Conservation (phyloP, 805 yeast genomes). For the Priceomyces melissophilus region DNA sequence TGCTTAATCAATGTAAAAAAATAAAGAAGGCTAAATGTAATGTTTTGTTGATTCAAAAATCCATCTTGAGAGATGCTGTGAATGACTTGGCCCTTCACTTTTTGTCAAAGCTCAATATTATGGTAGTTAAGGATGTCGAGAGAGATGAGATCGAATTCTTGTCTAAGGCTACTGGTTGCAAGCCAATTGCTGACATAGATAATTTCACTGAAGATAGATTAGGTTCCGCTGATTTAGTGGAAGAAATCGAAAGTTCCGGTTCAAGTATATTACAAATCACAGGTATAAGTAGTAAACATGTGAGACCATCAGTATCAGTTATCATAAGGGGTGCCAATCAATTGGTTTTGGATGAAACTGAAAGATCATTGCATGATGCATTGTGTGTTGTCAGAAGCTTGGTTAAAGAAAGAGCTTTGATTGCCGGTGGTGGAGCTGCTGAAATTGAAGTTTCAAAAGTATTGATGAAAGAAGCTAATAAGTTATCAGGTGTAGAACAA, state of each 20-base stretch:
- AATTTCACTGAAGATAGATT: constrained; percentile 89
- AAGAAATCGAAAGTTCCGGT: constrained; percentile 86
- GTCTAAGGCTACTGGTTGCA: constrained; percentile 80
- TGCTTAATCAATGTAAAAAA: constrained; percentile 91
- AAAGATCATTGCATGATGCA: constrained; percentile 96
- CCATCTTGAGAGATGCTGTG: constrained; percentile 92
- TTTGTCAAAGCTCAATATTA: constrained; percentile 83
- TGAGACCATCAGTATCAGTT: constrained; percentile 75
- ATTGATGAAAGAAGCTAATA: constrained; percentile 65
- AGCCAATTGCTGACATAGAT: constrained; percentile 94
- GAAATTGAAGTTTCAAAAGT: constrained; percentile 85
- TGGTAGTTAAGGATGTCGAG: constrained; percentile 94
- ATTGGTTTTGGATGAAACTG: constrained; percentile 91
- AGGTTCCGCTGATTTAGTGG: constrained; percentile 88
- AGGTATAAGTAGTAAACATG: constrained; percentile 58
- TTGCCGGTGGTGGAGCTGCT: constrained; percentile 99
- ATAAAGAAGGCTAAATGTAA: constrained; percentile 97
- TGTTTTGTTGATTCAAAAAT: constrained; percentile 83
- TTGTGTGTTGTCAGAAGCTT: constrained; percentile 88
- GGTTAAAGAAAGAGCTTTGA: constrained; percentile 81
- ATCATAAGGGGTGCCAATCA: constrained; percentile 93
- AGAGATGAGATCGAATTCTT: constrained; percentile 95
- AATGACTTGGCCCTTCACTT: constrained; percentile 93
- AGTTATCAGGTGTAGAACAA: constrained; percentile 81
- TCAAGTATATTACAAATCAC: constrained; percentile 86